Conservation (phyloP, 176 grass and related monocot genomes). For the Elaeis guineensis region DNA sequence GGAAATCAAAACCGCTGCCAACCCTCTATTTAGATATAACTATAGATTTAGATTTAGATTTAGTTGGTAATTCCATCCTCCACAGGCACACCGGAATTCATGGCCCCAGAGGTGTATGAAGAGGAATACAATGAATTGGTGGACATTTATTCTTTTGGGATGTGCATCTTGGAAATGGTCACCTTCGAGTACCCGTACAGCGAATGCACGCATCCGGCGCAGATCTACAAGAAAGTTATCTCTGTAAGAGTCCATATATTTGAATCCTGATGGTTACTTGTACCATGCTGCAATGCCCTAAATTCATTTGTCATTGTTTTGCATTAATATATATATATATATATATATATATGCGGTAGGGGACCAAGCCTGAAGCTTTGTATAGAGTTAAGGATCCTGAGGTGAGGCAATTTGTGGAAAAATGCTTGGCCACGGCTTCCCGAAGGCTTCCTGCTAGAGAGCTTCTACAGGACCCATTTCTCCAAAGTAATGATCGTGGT, state of each 20-base stretch:
- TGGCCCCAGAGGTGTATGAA: constrained; percentile 96
- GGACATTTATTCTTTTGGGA: constrained; percentile 95
- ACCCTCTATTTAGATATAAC: constrained; percentile 9
- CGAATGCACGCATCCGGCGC: constrained; percentile 74
- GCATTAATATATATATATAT: too few species aligned
- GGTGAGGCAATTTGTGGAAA: constrained; percentile 9
- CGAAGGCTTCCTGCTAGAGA: constrained; percentile 4
- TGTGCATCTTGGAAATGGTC: constrained; percentile 96
- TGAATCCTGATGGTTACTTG: constrained; percentile 4
- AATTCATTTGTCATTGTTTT: too few species aligned
- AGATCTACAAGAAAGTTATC: constrained; percentile 97
- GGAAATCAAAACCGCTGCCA: too few species aligned
- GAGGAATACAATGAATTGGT: constrained; percentile 97
- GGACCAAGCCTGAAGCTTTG: constrained; percentile 55
- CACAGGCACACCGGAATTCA: constrained; percentile 88
- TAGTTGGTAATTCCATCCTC: not conserved
- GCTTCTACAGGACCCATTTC: constrained; percentile 10
- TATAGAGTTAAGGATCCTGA: constrained; percentile 9
- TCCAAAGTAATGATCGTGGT: constrained; percentile 24
- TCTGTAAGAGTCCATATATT: constrained; percentile 43
- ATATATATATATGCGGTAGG: constrained; percentile 23
- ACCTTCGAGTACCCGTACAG: constrained; percentile 96
- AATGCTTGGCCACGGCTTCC: constrained; percentile 7
- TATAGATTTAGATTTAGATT: constrained; percentile 1
- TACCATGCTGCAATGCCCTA: too few species aligned